Base-by-base conservation (phyloP, 441 rosid genomes). In the Bruguiera hainesii region DNA sequence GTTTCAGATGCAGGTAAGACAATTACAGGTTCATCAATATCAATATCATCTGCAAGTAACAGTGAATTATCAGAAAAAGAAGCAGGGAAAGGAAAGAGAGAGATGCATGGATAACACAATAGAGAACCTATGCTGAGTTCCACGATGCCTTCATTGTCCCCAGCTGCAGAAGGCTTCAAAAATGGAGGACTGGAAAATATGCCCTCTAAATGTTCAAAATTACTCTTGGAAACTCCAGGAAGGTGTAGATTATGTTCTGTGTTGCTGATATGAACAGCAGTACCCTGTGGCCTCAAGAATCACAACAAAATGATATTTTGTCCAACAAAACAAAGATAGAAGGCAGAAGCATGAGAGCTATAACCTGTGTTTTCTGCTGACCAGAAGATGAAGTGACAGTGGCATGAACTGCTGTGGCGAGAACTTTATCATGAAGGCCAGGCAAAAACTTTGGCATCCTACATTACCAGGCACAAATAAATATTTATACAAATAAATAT, bases 121-220 rank as follows among this genome's bases (percentile, higher is more conserved):
- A 64, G 42, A 73, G 63, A 73, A 93, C 98, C 98, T 86, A 93
- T 89, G 67, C 76, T 80, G 52, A 90, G 93, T 75, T 88, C 79
- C 69, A 84, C 37, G 53, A 81, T 78, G 56, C 78, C 64, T 31
- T 76, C 74, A 58, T 63, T 80, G 61, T 82, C 75, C 0, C 52
- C 53, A 61, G 26, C 71, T 18, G 58, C 31, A 30, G 84, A 79
- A 69, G 93, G 81, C 77, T 87, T 86, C 71, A 88, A 81, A 79
- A 73, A 84, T 39, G 96, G 91, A 49, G 95, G 91, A 71, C 53
- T 71, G 18, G 89, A 88, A 76, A 84, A 92, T 80, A 87, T 80
- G 76, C 70, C 74, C 61, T 85, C 86, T 60, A 92, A 71, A 73
- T 84, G 88, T 48, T 82, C 71, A 42, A 79, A 75, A 58, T 74